A percentile compares a stretch with the other conserved stretches of the same genome.
These are phyloP conservation scores for Suhomyces kilbournensis DNA, from an alignment of 805 yeast species.

Conservation along the genomic window DNA sequence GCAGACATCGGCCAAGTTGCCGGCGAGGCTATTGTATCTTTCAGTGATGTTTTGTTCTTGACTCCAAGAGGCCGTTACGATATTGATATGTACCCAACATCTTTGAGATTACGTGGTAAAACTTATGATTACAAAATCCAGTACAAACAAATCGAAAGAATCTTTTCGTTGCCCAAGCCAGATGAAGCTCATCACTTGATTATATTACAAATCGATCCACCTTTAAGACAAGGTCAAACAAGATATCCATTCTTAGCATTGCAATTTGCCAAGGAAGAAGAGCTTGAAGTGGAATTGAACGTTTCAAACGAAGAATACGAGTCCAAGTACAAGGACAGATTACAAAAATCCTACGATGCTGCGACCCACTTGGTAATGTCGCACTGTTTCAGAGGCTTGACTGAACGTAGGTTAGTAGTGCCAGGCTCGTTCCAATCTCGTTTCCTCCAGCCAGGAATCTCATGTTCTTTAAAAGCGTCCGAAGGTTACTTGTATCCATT, in stretches of 20 bases:
- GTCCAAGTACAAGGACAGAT: slow-evolving; percentile 67
- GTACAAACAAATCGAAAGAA: slow-evolving; percentile 83
- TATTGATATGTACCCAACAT: slow-evolving; percentile 84
- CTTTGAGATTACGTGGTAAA: slow-evolving; percentile 91
- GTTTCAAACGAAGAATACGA: slow-evolving; percentile 79
- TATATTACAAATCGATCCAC: slow-evolving; percentile 92
- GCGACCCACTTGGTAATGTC: slow-evolving; percentile 83
- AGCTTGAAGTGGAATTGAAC: slow-evolving; percentile 84
- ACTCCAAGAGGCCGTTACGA: slow-evolving; percentile 99
- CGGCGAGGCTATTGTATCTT: slow-evolving; percentile 92
- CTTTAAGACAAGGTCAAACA: slow-evolving; percentile 97
- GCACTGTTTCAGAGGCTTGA: slow-evolving; percentile 84
- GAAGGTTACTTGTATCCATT: slow-evolving; percentile 94
- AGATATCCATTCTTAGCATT: slow-evolving; percentile 88
- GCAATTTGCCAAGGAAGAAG: slow-evolving; percentile 89
- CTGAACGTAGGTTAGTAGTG: slow-evolving; percentile 78
- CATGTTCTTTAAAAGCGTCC: slow-evolving; percentile 90
- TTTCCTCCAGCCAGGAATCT: slow-evolving; percentile 78
- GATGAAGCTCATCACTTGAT: slow-evolving; percentile 89
- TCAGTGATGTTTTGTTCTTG: slow-evolving; percentile 83
- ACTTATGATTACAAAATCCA: slow-evolving; percentile 96
- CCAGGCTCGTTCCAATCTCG: slow-evolving; percentile 81
- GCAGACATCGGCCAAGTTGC: slow-evolving; percentile 94
- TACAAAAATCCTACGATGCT: slow-evolving; percentile 75
- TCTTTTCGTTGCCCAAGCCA: slow-evolving; percentile 89